phyloP scores from a whole-genome alignment of 2,329 filamentous ascomycete genomes.

The Penicillium vulpinum region DNA sequence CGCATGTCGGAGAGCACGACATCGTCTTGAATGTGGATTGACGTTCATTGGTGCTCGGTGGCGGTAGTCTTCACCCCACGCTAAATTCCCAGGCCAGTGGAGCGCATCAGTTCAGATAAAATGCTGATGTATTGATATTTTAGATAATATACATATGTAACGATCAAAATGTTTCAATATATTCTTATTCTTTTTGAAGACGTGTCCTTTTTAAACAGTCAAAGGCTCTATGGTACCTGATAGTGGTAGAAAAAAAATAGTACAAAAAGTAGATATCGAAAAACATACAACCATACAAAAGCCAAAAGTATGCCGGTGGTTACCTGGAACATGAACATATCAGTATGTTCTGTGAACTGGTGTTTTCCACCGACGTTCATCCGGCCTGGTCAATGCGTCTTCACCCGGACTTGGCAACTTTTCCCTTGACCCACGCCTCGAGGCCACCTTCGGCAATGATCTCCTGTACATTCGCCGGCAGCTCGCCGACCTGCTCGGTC shows the following conservation, averaged over 20 bases:
- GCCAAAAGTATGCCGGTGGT: background rate
- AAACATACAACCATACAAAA: background rate
- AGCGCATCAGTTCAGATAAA: too few relatives aligned
- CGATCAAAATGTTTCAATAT: background rate
- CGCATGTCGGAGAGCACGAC: too few relatives aligned
- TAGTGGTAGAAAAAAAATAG: background rate
- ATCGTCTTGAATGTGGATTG: too few relatives aligned
- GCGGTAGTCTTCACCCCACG: too few relatives aligned
- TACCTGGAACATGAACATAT: background rate
- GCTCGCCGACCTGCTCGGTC: slow-evolving; percentile 78
- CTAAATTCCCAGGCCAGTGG: too few relatives aligned
- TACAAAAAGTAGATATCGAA: background rate
- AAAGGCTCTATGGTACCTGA: background rate
- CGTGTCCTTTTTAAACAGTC: background rate
- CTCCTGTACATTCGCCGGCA: slow-evolving; percentile 83
- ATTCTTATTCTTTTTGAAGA: background rate
- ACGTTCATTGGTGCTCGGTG: too few relatives aligned
- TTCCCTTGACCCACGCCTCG: slow-evolving; percentile 76
- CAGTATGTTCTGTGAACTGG: background rate
- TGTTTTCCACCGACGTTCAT: background rate
- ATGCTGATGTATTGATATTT: too few relatives aligned
- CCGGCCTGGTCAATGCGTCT: background rate
- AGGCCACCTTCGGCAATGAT: slow-evolving; percentile 76
- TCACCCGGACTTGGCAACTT: slow-evolving; percentile 9
- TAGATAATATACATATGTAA: too few relatives aligned